phyloP scores from a whole-genome alignment of 2,329 filamentous ascomycete species.

The Hypoxylon sp. region DNA sequence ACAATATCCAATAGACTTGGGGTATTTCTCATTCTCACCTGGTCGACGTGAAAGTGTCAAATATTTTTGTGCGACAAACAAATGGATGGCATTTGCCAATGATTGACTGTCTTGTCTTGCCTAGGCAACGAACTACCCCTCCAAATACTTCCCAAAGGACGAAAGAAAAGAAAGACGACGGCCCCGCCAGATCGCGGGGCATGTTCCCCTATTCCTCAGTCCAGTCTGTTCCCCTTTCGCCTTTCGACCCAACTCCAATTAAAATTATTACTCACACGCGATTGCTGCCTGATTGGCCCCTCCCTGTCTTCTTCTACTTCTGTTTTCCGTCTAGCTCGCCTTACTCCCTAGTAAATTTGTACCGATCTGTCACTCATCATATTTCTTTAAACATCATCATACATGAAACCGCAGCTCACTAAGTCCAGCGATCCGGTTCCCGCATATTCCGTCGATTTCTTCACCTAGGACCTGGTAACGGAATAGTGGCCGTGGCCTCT shows the following conservation, averaged over 20 bases:
- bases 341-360: neutral
- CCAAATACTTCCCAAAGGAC: slow-evolving; percentile 6
- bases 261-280: slow-evolving; percentile 37
- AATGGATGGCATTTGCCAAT: slow-evolving; percentile 41
- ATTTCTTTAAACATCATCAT: slow-evolving; percentile 33
- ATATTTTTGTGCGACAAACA: slow-evolving; percentile 40
- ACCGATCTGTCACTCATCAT: slow-evolving; percentile 33
- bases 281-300: slow-evolving; percentile 45
- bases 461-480: slow-evolving; percentile 35
- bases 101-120: slow-evolving; percentile 5
- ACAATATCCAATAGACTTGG: slow-evolving; percentile 33
- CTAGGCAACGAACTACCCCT: slow-evolving; percentile 35
- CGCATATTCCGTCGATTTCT: slow-evolving; percentile 34
- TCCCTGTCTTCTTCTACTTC: slow-evolving; percentile 27
- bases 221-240: slow-evolving; percentile 22
- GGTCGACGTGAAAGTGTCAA: slow-evolving; percentile 17
- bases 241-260: slow-evolving; percentile 40
- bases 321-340: slow-evolving; percentile 6
- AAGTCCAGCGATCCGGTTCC: slow-evolving; percentile 30
- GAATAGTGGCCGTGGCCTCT: slow-evolving; percentile 21
- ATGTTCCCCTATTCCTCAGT: slow-evolving; percentile 26
- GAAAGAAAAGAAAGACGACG: slow-evolving; percentile 5
- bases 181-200: slow-evolving; percentile 32
- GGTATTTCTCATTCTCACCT: slow-evolving; percentile 25
- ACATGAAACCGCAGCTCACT: slow-evolving; percentile 17